A percentile compares a stretch with the other conserved stretches of the same genome.
phyloP scores from a whole-genome alignment of 208 protist species.

The Naegleria fowleri region DNA sequence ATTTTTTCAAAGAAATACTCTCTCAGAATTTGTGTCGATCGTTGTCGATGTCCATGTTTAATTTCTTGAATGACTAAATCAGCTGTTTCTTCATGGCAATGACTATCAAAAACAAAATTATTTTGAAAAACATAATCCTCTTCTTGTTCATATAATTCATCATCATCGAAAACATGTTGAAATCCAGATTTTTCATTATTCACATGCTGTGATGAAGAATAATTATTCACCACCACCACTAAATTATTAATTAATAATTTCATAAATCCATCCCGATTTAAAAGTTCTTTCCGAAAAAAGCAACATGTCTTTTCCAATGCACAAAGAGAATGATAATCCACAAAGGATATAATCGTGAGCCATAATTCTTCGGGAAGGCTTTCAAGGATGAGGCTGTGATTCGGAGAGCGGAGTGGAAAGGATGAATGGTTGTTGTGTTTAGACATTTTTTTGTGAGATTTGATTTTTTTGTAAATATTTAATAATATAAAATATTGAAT shows the following conservation, averaged over 20 bases:
- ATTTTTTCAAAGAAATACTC: background rate
- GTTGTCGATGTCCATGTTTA: background rate
- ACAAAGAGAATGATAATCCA: background rate
- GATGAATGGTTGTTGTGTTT: too few relatives aligned
- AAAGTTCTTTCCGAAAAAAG: background rate
- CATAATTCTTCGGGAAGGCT: background rate
- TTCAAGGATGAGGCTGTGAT: too few relatives aligned
- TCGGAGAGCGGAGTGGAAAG: too few relatives aligned
- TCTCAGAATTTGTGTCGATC: background rate
- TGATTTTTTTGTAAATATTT: too few relatives aligned
- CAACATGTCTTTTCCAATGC: background rate
- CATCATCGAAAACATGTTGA: background rate
- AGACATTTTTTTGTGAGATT: too few relatives aligned
- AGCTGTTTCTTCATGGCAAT: background rate
- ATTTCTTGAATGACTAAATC: background rate
- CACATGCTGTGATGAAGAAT: background rate
- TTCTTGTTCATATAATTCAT: background rate
- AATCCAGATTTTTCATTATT: background rate
- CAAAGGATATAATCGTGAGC: background rate
- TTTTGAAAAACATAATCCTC: background rate
- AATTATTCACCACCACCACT: too few relatives aligned
- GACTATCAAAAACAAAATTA: background rate
- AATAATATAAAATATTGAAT: too few relatives aligned
- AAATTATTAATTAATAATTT: background rate
- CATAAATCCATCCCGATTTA: background rate